Evolutionary conservation across 352 stramenopile genomes (phyloP), one percentile per base, ranked within the genome.

Genomic region (Peronospora belbahrii): DNA sequence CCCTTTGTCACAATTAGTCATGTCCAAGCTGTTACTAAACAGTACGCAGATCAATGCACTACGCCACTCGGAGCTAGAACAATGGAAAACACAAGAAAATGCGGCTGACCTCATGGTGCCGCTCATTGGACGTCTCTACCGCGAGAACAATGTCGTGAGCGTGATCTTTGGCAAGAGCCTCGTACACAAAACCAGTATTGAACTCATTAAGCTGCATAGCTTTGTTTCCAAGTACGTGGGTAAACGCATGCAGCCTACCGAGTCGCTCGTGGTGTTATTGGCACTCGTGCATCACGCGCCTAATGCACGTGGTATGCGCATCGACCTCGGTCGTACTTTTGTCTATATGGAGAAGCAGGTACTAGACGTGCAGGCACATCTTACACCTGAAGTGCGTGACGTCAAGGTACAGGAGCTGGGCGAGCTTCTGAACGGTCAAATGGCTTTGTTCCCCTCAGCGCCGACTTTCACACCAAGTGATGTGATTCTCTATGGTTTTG

Each of bases 401-500:
- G 43, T 48, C 37, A 75, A 78, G 52, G 48, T 84, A 27, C 58
- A 62, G 25, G 59, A 45, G 19, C 62, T 90, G 7, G 78, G 74
- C 20, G 55, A 67, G 38, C 46, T 81, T 15, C 41, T 88, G 5
- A 81, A 85, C 53, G 46, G 36, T 43, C 73, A 81, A 64, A 79
- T 86, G 68, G 67, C 57, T 25, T 61, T 66, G 24, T 57, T 88
- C 4, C 54, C 56, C 6, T 44, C 58, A 1, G 17, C 57, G 5
- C 35, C 59, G 4, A 25, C 62, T 7, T 67, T 64, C 39, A 85
- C 85, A 59, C 72, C 83, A 20, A 79, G 71, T 40, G 76, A 91
- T 54, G 81, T 95, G 22, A 62, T 92, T 32, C 65, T 95, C 19
- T 92, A 95, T 42, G 84, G 84, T 13, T 94, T 94, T 38, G 84